A percentile compares a stretch with the other conserved stretches of the same genome.
Conservation (phyloP, 2,329 filamentous ascomycete species). For the Byssochlamys sp. region DNA sequence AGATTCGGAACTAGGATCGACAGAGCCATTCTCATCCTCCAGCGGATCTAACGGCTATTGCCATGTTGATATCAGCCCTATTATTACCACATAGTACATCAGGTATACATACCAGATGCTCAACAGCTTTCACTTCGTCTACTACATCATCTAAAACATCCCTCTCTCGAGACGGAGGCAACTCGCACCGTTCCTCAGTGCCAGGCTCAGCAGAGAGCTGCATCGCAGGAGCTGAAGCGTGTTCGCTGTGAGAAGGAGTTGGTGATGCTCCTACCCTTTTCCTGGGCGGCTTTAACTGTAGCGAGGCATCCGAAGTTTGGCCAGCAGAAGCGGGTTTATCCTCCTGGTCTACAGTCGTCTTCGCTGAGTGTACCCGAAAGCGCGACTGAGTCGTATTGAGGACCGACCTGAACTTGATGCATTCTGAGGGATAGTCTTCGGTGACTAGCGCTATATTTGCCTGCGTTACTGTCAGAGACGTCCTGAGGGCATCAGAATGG, state of each 20-base stretch:
- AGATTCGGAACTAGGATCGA: constrained; percentile 7
- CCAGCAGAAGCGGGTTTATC: constrained; percentile 6
- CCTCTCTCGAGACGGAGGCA: constrained; percentile 9
- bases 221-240: not conserved
- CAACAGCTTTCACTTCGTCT: constrained; percentile 49
- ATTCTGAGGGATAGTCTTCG: constrained; percentile 60
- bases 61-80: constrained; percentile 8
- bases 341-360: constrained; percentile 6
- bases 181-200: constrained; percentile 4
- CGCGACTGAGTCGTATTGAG: constrained; percentile 50
- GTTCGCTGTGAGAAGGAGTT: constrained; percentile 9
- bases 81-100: constrained; percentile 1
- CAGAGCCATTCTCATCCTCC: constrained; percentile 15
- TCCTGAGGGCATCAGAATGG: not conserved
- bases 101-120: constrained; percentile 42
- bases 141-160: constrained; percentile 60
- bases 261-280: constrained; percentile 9
- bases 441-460: constrained; percentile 48
- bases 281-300: constrained; percentile 21
- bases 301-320: constrained; percentile 7
- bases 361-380: constrained; percentile 29
- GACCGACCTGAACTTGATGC: constrained; percentile 49
- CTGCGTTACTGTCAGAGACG: constrained; percentile 15
- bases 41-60: constrained; percentile 24
- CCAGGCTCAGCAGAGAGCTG: not conserved